Evolutionary conservation across 2,329 filamentous ascomycete genomes (phyloP), one percentile per base, ranked within the genome.

Genomic region (Emergomyces africanus): DNA sequence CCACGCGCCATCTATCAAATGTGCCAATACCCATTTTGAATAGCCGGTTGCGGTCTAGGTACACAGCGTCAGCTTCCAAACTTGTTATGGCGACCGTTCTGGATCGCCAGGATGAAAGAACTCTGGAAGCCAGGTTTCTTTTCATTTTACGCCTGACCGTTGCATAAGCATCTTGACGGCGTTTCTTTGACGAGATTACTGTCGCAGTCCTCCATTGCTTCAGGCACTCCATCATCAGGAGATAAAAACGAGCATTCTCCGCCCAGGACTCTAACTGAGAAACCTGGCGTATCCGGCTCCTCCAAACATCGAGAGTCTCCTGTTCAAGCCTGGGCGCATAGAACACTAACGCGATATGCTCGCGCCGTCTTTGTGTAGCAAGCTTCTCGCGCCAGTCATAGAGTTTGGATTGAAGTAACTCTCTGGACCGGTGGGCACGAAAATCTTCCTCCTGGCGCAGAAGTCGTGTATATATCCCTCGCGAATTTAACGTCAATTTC

Each of bases 151-250:
- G 72, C 61, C 83, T 74, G 37, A 83, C 68, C 25, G 76, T 75
- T 2, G 76, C 74, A 68, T 85, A 85, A 0, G 79, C 77, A 44
- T 82, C 78, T 55, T 81, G 77, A 35, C 81, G 76, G 25, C 80
- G 77, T 62, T 74, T 73, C 60, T 81, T 78, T 37, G 79, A 74
- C 18, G 78, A 75, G 58, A 81, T 72, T 48, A 76, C 68, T 1
- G 78, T 79, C 23, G 78, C 76, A 44, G 73, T 70, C 25, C 74
- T 75, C 82, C 81, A 84, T 15, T 68, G 67, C 62, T 78, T 81
- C 57, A 84, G 63, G 2, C 74, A 70, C 48, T 71, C 73, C 8
- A 73, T 82, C 48, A 76, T 71, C n/a, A 80, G 66, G 42, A 81
- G 79, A 66, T 82, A 85, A 63, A 79, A 84, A 12, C 75, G 71